These are phyloP conservation scores for Saturnispora zaruensis DNA, from an alignment of 805 yeast species.

Conservation along the genomic window DNA sequence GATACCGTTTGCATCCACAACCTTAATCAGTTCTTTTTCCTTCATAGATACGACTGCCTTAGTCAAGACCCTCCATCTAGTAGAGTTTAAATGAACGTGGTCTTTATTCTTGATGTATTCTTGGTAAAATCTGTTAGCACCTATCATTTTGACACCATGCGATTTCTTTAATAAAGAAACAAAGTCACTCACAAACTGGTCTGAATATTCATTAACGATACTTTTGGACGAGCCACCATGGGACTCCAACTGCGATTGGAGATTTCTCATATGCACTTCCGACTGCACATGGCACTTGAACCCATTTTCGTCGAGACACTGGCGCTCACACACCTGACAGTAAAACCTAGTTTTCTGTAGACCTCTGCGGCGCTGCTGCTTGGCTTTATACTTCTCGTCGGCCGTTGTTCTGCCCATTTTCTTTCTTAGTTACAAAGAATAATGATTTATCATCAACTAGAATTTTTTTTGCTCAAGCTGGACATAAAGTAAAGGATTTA, in stretches of 20 bases:
- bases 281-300: slow-evolving; percentile 82
- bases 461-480: not conserved
- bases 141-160: slow-evolving; percentile 76
- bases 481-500: too few relatives aligned
- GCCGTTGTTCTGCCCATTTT: slow-evolving; percentile 9
- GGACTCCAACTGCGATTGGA: slow-evolving; percentile 36
- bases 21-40: slow-evolving; percentile 39
- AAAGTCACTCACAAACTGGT: slow-evolving; percentile 55
- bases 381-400: slow-evolving; percentile 25
- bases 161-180: slow-evolving; percentile 48
- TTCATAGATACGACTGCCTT: slow-evolving; percentile 58
- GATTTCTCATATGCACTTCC: slow-evolving; percentile 62
- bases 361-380: slow-evolving; percentile 71
- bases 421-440: not conserved
- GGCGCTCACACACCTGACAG: slow-evolving; percentile 88
- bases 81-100: slow-evolving; percentile 88
- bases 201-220: slow-evolving; percentile 48
- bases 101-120: slow-evolving; percentile 76
- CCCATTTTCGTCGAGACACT: slow-evolving; percentile 94
- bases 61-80: slow-evolving; percentile 66
- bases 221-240: slow-evolving; percentile 29
- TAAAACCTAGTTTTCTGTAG: slow-evolving; percentile 79
- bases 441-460: not conserved
- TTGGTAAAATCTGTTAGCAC: slow-evolving; percentile 82
- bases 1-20: slow-evolving; percentile 26